Conservation (phyloP, 2,329 filamentous ascomycete species). For the Cladosporium halotolerans region DNA sequence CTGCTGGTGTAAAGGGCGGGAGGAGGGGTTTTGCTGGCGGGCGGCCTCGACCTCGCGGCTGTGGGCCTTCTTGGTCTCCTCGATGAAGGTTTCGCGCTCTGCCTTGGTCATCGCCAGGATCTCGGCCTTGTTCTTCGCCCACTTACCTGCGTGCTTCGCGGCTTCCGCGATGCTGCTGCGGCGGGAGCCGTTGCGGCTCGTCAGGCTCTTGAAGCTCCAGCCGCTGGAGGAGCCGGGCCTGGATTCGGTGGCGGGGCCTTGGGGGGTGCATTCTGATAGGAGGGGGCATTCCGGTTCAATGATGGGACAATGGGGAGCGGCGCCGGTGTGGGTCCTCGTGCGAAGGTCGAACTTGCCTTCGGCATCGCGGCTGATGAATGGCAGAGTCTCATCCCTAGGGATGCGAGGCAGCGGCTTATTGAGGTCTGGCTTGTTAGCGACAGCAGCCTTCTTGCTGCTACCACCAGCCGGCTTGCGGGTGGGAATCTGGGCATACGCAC, state of each 20-base stretch:
- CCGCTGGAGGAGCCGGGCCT: neutral
- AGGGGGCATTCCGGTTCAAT: neutral
- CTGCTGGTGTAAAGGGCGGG: conserved; percentile 10
- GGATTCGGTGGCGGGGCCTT: neutral
- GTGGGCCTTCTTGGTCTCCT: conserved; percentile 6
- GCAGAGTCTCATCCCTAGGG: neutral
- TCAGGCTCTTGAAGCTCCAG: conserved; percentile 2
- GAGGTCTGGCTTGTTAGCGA: neutral
- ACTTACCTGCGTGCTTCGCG: conserved; percentile 10
- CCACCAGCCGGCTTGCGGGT: neutral
- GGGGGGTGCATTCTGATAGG: too few relatives aligned
- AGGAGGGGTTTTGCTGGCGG: conserved; percentile 1
- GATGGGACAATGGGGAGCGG: neutral
- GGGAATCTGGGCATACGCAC: neutral
- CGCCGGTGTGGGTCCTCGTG: neutral
- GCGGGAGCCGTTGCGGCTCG: conserved; percentile 1
- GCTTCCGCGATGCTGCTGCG: conserved; percentile 9
- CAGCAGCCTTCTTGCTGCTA: neutral
- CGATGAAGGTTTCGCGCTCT: conserved; percentile 8
- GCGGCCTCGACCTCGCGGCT: conserved; percentile 8
- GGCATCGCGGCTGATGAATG: neutral
- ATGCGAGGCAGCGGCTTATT: neutral
- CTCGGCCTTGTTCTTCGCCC: neutral
- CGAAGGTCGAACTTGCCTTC: neutral
- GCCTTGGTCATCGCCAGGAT: conserved; percentile 9